Conservation (phyloP, 75 land plant genomes). For the Larix kaempferi region DNA sequence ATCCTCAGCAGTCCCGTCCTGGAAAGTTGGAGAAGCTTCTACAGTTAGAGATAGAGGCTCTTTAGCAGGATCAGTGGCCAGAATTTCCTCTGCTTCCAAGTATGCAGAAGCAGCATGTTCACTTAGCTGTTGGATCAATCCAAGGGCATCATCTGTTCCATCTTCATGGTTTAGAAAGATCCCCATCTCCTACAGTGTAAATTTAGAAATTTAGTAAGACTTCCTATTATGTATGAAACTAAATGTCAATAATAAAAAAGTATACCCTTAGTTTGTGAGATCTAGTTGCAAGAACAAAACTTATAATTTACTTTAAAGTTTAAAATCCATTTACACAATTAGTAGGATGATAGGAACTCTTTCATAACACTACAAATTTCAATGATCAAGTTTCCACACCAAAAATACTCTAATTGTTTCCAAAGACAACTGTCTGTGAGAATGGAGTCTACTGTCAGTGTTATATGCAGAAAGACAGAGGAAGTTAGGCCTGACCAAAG, state of each 20-base stretch:
- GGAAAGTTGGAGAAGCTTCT: constrained; percentile 13
- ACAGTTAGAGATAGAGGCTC: constrained; percentile 3
- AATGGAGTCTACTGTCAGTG: too few relatives aligned
- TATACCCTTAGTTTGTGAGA: too few relatives aligned
- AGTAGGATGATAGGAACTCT: neutral
- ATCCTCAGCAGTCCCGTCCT: constrained; percentile 10
- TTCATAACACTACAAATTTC: neutral
- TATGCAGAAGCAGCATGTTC: constrained; percentile 37
- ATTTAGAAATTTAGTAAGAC: neutral
- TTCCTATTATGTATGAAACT: neutral
- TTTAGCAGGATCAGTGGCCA: constrained; percentile 14
- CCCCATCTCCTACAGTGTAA: constrained; percentile 24
- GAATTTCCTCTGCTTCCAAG: constrained; percentile 34
- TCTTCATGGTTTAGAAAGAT: constrained; percentile 19
- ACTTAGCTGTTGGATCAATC: constrained; percentile 32
- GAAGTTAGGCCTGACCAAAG: too few relatives aligned
- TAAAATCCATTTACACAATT: neutral
- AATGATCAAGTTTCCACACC: neutral
- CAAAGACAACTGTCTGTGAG: too few relatives aligned
- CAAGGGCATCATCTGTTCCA: constrained; percentile 43
- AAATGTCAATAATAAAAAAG: neutral
- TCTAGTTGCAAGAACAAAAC: too few relatives aligned
- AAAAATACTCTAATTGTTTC: too few relatives aligned
- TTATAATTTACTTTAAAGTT: too few relatives aligned
- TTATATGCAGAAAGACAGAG: too few relatives aligned